These are phyloP conservation scores for Hortiboletus rubellus DNA, from an alignment of 1,284 basidiomycete species.

Conservation along the genomic window DNA sequence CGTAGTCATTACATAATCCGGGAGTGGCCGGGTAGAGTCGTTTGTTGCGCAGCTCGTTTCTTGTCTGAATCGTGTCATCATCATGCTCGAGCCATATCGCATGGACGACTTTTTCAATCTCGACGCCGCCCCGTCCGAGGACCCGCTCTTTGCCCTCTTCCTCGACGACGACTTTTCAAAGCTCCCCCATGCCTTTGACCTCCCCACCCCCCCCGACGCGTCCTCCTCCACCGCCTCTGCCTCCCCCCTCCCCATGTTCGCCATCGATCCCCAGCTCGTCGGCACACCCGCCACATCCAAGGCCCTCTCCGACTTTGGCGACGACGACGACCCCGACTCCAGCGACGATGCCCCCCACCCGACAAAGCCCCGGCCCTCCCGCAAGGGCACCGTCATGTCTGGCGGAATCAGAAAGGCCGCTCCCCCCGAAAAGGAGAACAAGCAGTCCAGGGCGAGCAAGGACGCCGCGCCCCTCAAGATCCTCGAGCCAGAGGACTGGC, in stretches of 20 bases:
- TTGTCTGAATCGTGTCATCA: not conserved
- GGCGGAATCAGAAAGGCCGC: conserved; percentile 66
- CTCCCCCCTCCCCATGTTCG: conserved; percentile 32
- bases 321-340: conserved; percentile 24
- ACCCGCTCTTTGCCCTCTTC: conserved; percentile 43
- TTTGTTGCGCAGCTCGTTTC: no score
- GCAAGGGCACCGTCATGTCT: conserved; percentile 69
- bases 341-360: conserved; percentile 31
- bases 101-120: conserved; percentile 56
- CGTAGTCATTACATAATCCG: conserved; percentile 38
- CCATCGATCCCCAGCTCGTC: conserved; percentile 57
- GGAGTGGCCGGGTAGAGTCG: conserved; percentile 5
- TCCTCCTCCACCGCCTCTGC: conserved; percentile 23
- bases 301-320: conserved; percentile 35
- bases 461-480: conserved; percentile 24
- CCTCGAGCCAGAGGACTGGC: conserved; percentile 66
- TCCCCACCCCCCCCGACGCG: conserved; percentile 30
- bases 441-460: conserved; percentile 16
- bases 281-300: conserved; percentile 44
- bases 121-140: conserved; percentile 42
- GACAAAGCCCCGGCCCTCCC: conserved; percentile 44
- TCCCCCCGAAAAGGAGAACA: conserved; percentile 40
- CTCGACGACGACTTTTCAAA: conserved; percentile 46
- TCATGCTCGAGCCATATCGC: conserved; percentile 27
- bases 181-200: conserved; percentile 41